Evolutionary conservation across 805 yeast species (phyloP).

Genomic region (Teunomyces stri): DNA sequence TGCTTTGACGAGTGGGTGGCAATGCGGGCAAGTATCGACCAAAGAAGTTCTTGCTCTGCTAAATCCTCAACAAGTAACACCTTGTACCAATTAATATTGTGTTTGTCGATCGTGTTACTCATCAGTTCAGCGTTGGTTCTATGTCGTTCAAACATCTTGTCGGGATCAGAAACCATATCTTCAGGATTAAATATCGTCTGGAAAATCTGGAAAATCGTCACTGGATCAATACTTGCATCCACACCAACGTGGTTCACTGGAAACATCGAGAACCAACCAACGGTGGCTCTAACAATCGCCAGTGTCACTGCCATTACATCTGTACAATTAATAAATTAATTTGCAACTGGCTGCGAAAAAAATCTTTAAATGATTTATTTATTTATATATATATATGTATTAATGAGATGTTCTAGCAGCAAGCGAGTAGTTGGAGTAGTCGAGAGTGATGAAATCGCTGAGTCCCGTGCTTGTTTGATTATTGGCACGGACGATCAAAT

Average conservation of each 20-base stretch:
- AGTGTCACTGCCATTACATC: background rate
- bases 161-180: slow-evolving; percentile 12
- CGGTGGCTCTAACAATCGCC: slow-evolving; percentile 12
- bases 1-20: slow-evolving; percentile 20
- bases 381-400: background rate
- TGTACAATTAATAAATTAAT: background rate
- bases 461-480: slow-evolving; percentile 14
- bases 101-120: background rate
- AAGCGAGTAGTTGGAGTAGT: slow-evolving; percentile 42
- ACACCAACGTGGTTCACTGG: slow-evolving; percentile 14
- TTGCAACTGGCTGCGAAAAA: background rate
- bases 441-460: slow-evolving; percentile 41
- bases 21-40: slow-evolving; percentile 17
- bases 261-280: slow-evolving; percentile 24
- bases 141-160: slow-evolving; percentile 3
- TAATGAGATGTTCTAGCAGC: slow-evolving; percentile 32
- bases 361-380: too few species aligned
- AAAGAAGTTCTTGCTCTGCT: slow-evolving; percentile 13
- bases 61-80: slow-evolving; percentile 14
- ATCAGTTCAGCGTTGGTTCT: background rate
- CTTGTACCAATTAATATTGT: slow-evolving; percentile 11
- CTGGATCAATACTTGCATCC: too few species aligned
- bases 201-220: slow-evolving; percentile 13
- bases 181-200: slow-evolving; percentile 14
- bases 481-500: slow-evolving; percentile 20